Evolutionary conservation across 2,329 filamentous ascomycete species (phyloP), one percentile per base, ranked within the genome.

Genomic region (Monilinia polystroma): DNA sequence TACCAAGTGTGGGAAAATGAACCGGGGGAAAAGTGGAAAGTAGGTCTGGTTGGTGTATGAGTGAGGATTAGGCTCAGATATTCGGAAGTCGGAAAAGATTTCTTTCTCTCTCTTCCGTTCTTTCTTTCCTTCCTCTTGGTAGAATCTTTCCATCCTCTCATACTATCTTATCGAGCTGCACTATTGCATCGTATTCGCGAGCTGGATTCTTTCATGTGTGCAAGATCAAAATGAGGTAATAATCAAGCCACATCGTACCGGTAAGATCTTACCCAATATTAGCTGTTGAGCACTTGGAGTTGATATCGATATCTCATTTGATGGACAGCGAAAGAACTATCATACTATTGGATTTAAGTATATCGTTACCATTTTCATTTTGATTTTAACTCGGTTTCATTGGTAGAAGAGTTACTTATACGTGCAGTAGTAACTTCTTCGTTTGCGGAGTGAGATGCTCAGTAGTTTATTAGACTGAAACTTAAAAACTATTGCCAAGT

Each of bases 341-440:
- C 6, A 35, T 35, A 35, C 32, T 35, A 35, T 35, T 35, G 5
- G 29, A 62, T 29, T 29, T 11, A 11, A 54, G 35, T 11, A 41
- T 43, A 29, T 53, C 6, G 16, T 11, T 0, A 7, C 32, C 7
- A 6, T 14, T 16, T 16, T 54, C 38, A n/a, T 20, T 59, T 32
- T 32, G 32, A 32, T 32, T 6, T 32, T 32, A 32, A 32, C 5
- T 8, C 32, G 32, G 7, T 35, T 6, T 35, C 7, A 35, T 35
- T 35, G 32, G 32, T 35, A 35, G 32, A 35, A 5, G 32, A 8
- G 32, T 4, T 4, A 11, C 16, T n/a, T 32, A 41, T 20, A 47
- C 29, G n/a, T 23, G 57, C 43, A 49, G 57, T 59, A 59, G 57
- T 49, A 11, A 3, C 57, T 59, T 59, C 43, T 59, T 35, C 43